Base-by-base conservation (phyloP, 106 monocot genomes). In the Allium cepa region DNA sequence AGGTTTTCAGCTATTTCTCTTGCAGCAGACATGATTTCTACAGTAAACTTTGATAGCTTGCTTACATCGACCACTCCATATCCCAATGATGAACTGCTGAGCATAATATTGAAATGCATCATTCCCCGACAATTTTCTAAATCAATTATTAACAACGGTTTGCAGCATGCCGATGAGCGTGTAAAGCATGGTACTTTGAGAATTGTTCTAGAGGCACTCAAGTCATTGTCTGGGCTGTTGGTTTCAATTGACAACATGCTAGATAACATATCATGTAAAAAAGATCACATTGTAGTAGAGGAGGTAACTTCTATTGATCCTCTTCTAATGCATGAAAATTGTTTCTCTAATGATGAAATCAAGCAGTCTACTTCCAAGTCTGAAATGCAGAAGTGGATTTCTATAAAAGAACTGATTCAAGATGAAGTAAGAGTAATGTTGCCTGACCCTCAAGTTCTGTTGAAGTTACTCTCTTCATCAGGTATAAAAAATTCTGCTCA, bases 1-100 rank as follows among this genome's bases (percentile, higher is more conserved):
- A 97, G 96, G 96, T 86, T 87, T 85, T 71, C 82, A 76, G 79
- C 91, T 53, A 79, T 96, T 50, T 84, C 89, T 53, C 89, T 97
- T 74, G 84, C 82, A 73, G 87, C 89, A 10, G 97, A 97, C 14
- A 70, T 97, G 60, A 75, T 97, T 70, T 82, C 84, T 28, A 71
- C 78, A 9, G 60, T 84, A 50, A 77, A 90, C 63, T 65, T 62
- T 27, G 52, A 69, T 68, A 12, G 56, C 59, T 10, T 66, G 15
- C 49, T 83, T 48, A 67, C 45, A 27, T 72, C 66, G 59, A 53
- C 89, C 46, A 22, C 72, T 28, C 70, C 60, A 49, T 46, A 61
- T 60, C 67, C 61, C 15, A 17, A 13, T 64, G 75, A 71, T 52
- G 62, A 55, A 27, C 79, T 82, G 27, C 16, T 84, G 56, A 79